phyloP scores from a whole-genome alignment of 2,329 filamentous ascomycete species.

The Chalaropsis ovoidea region DNA sequence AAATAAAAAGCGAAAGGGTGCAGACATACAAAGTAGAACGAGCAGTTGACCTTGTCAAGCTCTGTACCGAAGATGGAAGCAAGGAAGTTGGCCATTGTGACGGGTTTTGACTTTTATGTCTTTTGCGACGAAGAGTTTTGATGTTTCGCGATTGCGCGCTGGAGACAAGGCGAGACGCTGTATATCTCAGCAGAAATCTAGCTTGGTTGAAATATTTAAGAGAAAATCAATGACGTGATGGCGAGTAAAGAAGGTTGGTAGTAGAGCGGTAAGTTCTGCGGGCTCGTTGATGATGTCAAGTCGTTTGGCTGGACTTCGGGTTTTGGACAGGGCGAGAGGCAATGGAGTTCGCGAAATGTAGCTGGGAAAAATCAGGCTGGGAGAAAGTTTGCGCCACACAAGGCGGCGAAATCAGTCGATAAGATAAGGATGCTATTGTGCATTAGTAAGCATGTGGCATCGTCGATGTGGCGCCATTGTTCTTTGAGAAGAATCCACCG shows the following conservation, averaged over 20 bases:
- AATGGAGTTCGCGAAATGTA: conserved; percentile 12
- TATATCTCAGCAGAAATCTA: not conserved
- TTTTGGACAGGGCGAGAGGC: not conserved
- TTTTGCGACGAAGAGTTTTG: conserved; percentile 6
- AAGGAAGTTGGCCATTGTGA: conserved; percentile 86
- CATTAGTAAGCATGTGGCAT: not conserved
- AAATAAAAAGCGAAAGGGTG: not conserved
- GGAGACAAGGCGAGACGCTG: not conserved
- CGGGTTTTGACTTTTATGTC: conserved; percentile 17
- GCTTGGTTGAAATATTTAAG: not conserved
- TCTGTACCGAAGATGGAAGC: conserved; percentile 99
- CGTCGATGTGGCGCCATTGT: not conserved
- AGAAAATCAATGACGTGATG: not conserved
- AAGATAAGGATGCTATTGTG: not conserved
- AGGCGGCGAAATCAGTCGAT: conserved; percentile 22
- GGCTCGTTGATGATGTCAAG: not conserved
- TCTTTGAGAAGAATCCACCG: not conserved
- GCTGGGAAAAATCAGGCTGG: conserved; percentile 11
- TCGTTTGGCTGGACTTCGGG: conserved; percentile 11
- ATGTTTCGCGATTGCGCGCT: not conserved
- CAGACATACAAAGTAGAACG: conserved; percentile 62
- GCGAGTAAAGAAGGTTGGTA: not conserved
- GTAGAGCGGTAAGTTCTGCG: not conserved
- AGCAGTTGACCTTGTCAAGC: conserved; percentile 99
- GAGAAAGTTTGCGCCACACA: conserved; percentile 21